Base-by-base conservation (phyloP, 352 stramenopile species). In the Globisporangium okanoganense region DNA sequence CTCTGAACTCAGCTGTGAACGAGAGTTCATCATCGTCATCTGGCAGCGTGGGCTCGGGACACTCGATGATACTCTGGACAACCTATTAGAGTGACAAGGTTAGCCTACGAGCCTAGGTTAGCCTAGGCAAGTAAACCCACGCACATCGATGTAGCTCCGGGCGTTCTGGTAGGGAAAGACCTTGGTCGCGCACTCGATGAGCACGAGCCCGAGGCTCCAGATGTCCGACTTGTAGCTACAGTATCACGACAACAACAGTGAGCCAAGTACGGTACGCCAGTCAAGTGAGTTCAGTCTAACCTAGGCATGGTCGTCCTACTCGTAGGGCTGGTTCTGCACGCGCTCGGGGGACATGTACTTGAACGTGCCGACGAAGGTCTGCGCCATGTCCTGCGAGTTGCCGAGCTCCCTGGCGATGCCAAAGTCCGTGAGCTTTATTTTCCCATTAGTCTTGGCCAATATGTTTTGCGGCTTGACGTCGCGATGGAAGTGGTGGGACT, bases 401-500 rank as follows among this genome's bases (percentile, higher is more conserved):
- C 79, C 75, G 20, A 93, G 69, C 50, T 87, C 81, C 13, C 82
- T 60, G 5, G 81, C 82, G 22, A 93, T 71, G 12, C 83, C 83
- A 58, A 93, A 93, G 67, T 93, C 83, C 3, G 81, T 89, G 41
- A 91, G 74, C 62, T 97, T 97, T 33, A 96, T 78, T 12, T 62
- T 69, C n/a, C 82, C 88, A 20, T 85, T 58, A 31, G 72, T 52
- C 59, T 95, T 90, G 48, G 97, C 71, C 18, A 98, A 75, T 33
- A 98, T 84, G 71, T 98, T 98, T 40, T 89, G 88, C 16, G 91
- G 92, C 60, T 98, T 98, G 60, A 98, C 84, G 59, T 98, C 94
- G 38, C 94, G 87, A 58, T 98, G 94, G 57, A 98, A 98, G 47
- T 92, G 82, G 33, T 83, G 76, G 31, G 75, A 65, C 1, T 72